phyloP scores from a whole-genome alignment of 1,284 basidiomycete genomes.

The Apiotrichum gracile region DNA sequence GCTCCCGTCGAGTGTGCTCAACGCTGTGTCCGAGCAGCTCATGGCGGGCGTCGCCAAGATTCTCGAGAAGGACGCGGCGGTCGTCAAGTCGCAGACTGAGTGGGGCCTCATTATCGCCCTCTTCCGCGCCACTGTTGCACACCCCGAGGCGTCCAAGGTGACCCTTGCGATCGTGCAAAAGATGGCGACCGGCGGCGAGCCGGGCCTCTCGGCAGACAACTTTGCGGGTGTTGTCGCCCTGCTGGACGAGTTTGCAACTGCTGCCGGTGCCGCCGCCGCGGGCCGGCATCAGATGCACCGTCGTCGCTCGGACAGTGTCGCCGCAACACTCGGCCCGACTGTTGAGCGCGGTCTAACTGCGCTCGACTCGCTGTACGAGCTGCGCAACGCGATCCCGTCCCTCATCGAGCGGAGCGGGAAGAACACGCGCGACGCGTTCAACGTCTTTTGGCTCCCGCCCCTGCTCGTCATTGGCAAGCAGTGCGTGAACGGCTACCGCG shows the following conservation, averaged over 20 bases:
- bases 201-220: constrained; percentile 68
- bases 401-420: constrained; percentile 53
- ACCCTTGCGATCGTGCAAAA: constrained; percentile 70
- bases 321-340: constrained; percentile 54
- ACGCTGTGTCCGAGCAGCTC: constrained; percentile 82
- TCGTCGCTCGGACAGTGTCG: constrained; percentile 23
- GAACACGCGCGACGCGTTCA: constrained; percentile 58
- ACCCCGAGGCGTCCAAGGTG: constrained; percentile 79
- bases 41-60: constrained; percentile 76
- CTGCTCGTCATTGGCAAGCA: constrained; percentile 74
- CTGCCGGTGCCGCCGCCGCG: constrained; percentile 60
- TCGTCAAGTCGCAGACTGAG: constrained; percentile 82
- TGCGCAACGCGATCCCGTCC: constrained; percentile 59
- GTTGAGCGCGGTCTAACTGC: constrained; percentile 76
- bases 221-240: constrained; percentile 72
- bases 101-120: constrained; percentile 91
- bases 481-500: constrained; percentile 74
- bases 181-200: constrained; percentile 51
- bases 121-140: constrained; percentile 75
- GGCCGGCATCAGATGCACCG: constrained; percentile 49
- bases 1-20: constrained; percentile 69
- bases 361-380: constrained; percentile 68
- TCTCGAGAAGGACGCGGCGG: constrained; percentile 64
- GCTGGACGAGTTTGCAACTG: constrained; percentile 78
- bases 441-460: constrained; percentile 70